Evolutionary conservation across 2,329 filamentous ascomycete species (phyloP).

Genomic region (Corinectria fuckeliana): DNA sequence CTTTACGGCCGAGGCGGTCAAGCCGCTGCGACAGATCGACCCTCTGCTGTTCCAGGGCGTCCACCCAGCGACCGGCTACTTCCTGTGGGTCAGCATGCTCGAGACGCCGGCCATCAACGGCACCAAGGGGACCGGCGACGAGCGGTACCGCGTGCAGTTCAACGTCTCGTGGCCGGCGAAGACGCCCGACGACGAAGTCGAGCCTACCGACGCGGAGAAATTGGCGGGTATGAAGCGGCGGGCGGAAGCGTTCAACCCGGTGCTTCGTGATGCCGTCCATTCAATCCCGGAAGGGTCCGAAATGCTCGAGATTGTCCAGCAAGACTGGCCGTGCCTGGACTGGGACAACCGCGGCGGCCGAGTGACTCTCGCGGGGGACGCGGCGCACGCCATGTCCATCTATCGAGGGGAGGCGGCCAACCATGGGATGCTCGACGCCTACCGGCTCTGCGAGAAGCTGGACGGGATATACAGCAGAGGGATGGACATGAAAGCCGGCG

Average conservation of each 20-base stretch:
- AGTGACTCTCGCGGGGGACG: constrained; percentile 59
- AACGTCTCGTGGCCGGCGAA: constrained; percentile 54
- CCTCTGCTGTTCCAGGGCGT: constrained; percentile 61
- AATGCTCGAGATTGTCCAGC: constrained; percentile 44
- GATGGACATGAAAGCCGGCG: constrained; percentile 16
- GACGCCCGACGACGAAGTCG: constrained; percentile 42
- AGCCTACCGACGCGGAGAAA: constrained; percentile 39
- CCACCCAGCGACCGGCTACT: constrained; percentile 57
- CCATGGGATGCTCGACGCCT: constrained; percentile 50
- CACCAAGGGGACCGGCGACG: constrained; percentile 39
- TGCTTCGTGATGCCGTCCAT: constrained; percentile 51
- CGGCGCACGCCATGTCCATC: constrained; percentile 67
- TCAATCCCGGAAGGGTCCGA: constrained; percentile 50
- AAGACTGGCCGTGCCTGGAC: constrained; percentile 45
- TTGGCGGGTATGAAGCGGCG: constrained; percentile 50
- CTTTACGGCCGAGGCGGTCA: constrained; percentile 47
- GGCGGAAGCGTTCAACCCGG: constrained; percentile 42
- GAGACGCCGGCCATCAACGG: constrained; percentile 48
- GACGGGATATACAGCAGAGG: constrained; percentile 21
- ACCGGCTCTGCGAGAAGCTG: constrained; percentile 37
- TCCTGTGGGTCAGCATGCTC: constrained; percentile 57
- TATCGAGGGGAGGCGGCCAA: constrained; percentile 51
- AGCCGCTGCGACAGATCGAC: constrained; percentile 54
- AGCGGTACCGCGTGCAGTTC: constrained; percentile 52
- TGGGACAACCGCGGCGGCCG: constrained; percentile 53